Evolutionary conservation across 805 yeast species (phyloP).

Genomic region (Clavispora carvajalis): DNA sequence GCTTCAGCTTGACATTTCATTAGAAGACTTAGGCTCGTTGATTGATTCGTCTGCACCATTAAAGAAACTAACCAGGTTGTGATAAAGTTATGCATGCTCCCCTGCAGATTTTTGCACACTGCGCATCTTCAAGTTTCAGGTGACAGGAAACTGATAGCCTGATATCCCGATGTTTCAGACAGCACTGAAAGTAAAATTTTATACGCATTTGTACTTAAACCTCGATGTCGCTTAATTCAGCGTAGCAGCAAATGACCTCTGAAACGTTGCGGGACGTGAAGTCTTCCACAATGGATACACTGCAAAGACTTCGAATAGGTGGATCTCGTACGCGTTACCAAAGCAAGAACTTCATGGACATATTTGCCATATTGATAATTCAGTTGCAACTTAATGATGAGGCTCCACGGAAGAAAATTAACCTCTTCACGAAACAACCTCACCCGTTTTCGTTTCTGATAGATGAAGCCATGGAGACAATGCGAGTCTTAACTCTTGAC

Average conservation of each 20-base stretch:
- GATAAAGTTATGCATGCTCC: too few relatives aligned
- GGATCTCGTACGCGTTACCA: constrained; percentile 21
- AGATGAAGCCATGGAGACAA: constrained; percentile 44
- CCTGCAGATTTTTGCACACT: neutral
- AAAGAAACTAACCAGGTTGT: constrained; percentile 11
- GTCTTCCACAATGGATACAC: neutral
- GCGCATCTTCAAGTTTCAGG: constrained; percentile 3
- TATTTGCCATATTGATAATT: constrained; percentile 47
- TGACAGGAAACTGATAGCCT: neutral
- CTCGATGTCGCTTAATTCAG: too few relatives aligned
- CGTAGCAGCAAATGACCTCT: neutral
- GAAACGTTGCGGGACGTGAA: neutral
- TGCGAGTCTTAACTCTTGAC: constrained; percentile 46
- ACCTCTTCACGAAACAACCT: constrained; percentile 12
- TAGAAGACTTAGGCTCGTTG: constrained; percentile 44
- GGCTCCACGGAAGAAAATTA: constrained; percentile 15
- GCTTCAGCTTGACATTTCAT: constrained; percentile 46
- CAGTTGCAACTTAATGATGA: constrained; percentile 28
- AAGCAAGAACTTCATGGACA: constrained; percentile 53
- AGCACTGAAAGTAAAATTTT: too few relatives aligned
- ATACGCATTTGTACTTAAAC: neutral
- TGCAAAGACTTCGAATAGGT: neutral
- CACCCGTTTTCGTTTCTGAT: constrained; percentile 52
- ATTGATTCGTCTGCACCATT: constrained; percentile 10
- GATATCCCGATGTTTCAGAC: too few relatives aligned